Conservation (phyloP, 2,329 filamentous ascomycete genomes). For the Camillea tinctor region DNA sequence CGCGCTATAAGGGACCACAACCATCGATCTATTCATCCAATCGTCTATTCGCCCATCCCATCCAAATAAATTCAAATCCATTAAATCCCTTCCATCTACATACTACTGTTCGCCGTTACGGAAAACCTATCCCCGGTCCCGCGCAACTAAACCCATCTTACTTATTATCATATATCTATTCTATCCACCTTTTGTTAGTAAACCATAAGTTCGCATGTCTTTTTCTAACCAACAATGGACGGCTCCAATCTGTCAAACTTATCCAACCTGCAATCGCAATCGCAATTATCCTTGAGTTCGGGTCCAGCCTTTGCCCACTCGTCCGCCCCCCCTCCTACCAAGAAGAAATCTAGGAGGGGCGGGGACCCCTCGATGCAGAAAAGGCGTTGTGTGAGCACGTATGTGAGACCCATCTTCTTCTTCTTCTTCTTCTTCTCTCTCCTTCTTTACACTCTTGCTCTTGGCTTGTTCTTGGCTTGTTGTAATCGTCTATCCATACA, state of each 20-base stretch:
- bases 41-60: no score
- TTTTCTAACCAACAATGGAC: constrained; percentile 21
- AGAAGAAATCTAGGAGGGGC: constrained; percentile 52
- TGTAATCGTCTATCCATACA: no score
- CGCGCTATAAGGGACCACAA: no score
- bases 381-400: constrained; percentile 76
- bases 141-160: no score
- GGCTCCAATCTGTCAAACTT: constrained; percentile 21
- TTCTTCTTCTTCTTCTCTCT: not conserved
- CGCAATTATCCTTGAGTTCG: constrained; percentile 16
- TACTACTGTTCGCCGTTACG: not conserved
- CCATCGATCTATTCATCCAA: no score
- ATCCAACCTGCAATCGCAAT: constrained; percentile 14
- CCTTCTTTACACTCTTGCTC: no score
- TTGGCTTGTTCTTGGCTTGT: no score
- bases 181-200: not conserved
- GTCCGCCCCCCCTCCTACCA: constrained; percentile 28
- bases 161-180: no score
- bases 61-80: no score
- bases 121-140: not conserved
- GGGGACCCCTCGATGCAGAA: constrained; percentile 55
- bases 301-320: constrained; percentile 14
- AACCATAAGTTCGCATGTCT: not conserved
- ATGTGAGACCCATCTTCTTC: constrained; percentile 15
- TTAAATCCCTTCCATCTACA: not conserved